Evolutionary conservation across 176 grass and related monocot genomes (phyloP).

Genomic region (Carex cristatella): DNA sequence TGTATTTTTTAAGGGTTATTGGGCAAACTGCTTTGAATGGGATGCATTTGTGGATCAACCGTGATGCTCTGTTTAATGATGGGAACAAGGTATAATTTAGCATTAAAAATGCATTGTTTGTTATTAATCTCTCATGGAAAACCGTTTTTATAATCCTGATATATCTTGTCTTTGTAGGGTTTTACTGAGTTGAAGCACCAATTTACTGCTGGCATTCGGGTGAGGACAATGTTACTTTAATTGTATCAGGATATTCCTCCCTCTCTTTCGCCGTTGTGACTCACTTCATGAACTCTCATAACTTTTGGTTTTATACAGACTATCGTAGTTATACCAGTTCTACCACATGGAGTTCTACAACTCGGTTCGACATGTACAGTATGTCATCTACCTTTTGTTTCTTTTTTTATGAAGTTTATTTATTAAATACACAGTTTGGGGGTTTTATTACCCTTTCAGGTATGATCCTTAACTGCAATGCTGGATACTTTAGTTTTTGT

Average conservation of each 20-base stretch:
- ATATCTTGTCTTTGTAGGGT: constrained; percentile 20
- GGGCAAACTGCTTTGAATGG: constrained; percentile 33
- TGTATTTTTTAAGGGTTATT: constrained; percentile 24
- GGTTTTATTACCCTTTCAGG: not conserved
- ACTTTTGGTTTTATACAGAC: constrained; percentile 25
- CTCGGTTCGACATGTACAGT: constrained; percentile 37
- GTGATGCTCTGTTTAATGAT: not conserved
- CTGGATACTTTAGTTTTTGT: not conserved
- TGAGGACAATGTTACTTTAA: constrained; percentile 4
- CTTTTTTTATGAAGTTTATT: not conserved
- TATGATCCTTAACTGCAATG: not conserved
- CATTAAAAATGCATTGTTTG: not conserved
- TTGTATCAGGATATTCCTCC: not conserved
- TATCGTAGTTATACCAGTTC: constrained; percentile 36
- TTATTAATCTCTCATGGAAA: not conserved
- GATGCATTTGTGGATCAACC: constrained; percentile 29
- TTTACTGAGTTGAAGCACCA: constrained; percentile 33
- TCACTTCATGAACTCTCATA: not conserved
- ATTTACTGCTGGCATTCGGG: constrained; percentile 35
- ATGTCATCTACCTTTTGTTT: constrained; percentile 8
- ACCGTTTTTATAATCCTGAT: not conserved
- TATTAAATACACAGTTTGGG: not conserved
- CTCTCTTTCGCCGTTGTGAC: not conserved
- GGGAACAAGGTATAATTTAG: not conserved
- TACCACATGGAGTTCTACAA: constrained; percentile 40